Evolutionary conservation across 2,329 filamentous ascomycete species (phyloP).

Genomic region (Colletotrichum sp.): DNA sequence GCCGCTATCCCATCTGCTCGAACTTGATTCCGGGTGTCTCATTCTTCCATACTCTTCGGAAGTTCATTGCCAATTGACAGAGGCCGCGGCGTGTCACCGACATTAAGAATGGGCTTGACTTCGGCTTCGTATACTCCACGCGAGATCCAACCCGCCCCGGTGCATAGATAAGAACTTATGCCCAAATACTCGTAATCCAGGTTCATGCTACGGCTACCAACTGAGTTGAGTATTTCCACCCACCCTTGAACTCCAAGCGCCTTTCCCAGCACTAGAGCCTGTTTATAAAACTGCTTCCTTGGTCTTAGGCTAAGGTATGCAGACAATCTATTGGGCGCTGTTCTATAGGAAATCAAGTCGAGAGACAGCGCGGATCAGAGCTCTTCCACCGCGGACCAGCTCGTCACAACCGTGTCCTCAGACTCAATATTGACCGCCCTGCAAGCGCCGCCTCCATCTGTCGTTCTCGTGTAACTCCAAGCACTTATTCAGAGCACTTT

Average conservation of each 20-base stretch:
- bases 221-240: not conserved
- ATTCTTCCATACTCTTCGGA: too few species aligned
- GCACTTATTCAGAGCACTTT: not conserved
- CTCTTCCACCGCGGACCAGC: fast-evolving
- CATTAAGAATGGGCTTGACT: not conserved
- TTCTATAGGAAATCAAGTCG: not conserved
- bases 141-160: too few species aligned
- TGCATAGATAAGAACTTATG: not conserved
- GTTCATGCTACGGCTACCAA: not conserved
- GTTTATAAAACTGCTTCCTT: fast-evolving
- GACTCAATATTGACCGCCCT: not conserved
- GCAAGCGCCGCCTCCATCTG: not conserved
- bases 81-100: too few species aligned
- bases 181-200: fast-evolving
- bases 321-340: not conserved
- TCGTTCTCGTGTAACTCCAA: fast-evolving
- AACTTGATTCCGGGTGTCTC: not conserved
- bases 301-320: not conserved
- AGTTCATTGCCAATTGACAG: too few species aligned
- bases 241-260: fast-evolving
- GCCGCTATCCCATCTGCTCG: not conserved
- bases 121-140: not conserved
- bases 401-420: fast-evolving
- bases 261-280: fast-evolving
- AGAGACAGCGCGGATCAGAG: not conserved